phyloP scores from a whole-genome alignment of 805 yeast genomes.

The Candida corydali region DNA sequence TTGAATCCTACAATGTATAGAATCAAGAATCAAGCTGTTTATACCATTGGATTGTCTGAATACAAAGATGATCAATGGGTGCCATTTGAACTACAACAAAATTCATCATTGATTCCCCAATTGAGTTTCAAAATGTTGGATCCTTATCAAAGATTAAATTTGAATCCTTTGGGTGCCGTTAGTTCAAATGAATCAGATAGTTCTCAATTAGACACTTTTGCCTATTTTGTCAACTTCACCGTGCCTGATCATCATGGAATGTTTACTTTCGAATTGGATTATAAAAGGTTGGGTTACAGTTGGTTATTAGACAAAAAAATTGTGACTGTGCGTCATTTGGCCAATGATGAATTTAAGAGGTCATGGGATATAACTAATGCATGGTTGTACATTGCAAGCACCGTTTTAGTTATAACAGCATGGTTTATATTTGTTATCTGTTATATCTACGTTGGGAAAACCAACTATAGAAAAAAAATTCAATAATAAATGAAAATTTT shows the following conservation, averaged over 20 bases:
- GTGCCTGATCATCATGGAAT: conserved; percentile 97
- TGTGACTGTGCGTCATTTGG: conserved; percentile 87
- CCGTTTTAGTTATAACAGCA: conserved; percentile 61
- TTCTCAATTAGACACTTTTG: conserved; percentile 40
- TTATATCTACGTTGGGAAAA: conserved; percentile 45
- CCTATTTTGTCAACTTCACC: conserved; percentile 53
- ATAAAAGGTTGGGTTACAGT: conserved; percentile 72
- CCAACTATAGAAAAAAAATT: conserved; percentile 25
- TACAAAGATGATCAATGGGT: conserved; percentile 55
- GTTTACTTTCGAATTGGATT: conserved; percentile 79
- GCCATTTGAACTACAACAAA: conserved; percentile 45
- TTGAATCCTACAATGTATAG: conserved; percentile 50
- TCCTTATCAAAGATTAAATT: conserved; percentile 83
- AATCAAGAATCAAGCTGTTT: conserved; percentile 67
- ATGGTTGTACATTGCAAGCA: conserved; percentile 82
- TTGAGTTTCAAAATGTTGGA: conserved; percentile 86
- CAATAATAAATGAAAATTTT: neutral
- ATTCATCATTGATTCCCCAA: conserved; percentile 57
- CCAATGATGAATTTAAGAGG: conserved; percentile 91
- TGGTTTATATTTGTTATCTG: conserved; percentile 77
- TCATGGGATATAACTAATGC: conserved; percentile 91
- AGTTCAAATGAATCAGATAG: conserved; percentile 30
- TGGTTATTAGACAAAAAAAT: conserved; percentile 62
- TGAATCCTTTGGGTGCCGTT: conserved; percentile 42
- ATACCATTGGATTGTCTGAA: conserved; percentile 46